A percentile compares a stretch with the other conserved stretches of the same genome.
Evolutionary conservation across 2,329 filamentous ascomycete species (phyloP).

Genomic region (Aspergillus amoenus): DNA sequence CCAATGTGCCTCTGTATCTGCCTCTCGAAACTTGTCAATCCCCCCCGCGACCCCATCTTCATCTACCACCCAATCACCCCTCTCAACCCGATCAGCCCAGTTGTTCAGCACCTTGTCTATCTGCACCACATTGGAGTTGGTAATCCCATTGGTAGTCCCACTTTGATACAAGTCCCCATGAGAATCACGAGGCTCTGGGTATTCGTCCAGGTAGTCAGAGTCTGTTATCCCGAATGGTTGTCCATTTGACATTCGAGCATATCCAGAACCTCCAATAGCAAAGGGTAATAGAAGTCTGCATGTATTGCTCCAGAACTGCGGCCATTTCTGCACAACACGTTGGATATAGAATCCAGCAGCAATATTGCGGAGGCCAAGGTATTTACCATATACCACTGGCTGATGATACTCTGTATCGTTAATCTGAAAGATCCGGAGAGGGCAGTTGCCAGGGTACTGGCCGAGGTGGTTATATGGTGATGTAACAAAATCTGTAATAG

Average conservation of each 20-base stretch:
- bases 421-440: slow-evolving; percentile 12
- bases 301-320: slow-evolving; percentile 2
- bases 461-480: slow-evolving; percentile 4
- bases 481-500: slow-evolving; percentile 10
- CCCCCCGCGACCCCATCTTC: slow-evolving; percentile 26
- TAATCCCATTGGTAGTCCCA: slow-evolving; percentile 7
- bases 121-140: slow-evolving; percentile 9
- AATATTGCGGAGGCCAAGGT: background rate
- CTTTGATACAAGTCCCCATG: slow-evolving; percentile 13
- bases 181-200: slow-evolving; percentile 5
- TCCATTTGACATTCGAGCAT: slow-evolving; percentile 16
- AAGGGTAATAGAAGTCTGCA: slow-evolving; percentile 18
- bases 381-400: background rate
- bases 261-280: slow-evolving; percentile 12
- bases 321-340: background rate
- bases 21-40: slow-evolving; percentile 30
- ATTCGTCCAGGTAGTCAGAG: slow-evolving; percentile 1
- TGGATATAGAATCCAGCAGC: background rate
- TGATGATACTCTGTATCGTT: background rate
- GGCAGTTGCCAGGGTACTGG: slow-evolving; percentile 7
- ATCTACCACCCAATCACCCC: slow-evolving; percentile 25
- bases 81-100: slow-evolving; percentile 26
- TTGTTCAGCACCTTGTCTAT: slow-evolving; percentile 26
- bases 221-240: background rate
- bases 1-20: slow-evolving; percentile 26